These are phyloP conservation scores for Xeromyces bisporus DNA, from an alignment of 495 filamentous ascomycete species.

Conservation along the genomic window DNA sequence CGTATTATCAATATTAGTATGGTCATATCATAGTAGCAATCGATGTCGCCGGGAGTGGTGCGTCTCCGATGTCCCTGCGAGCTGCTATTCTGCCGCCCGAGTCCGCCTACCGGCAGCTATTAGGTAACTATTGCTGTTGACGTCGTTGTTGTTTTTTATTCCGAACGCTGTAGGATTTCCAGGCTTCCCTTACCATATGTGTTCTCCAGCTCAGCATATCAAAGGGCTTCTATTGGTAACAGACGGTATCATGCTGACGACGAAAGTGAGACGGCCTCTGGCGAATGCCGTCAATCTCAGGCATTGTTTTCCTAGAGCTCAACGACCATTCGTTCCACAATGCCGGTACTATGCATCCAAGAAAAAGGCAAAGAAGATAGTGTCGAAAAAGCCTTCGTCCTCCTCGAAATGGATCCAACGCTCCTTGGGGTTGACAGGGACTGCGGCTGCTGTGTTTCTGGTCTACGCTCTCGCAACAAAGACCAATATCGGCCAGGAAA, in stretches of 20 bases:
- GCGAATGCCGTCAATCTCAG: slow-evolving; percentile 6
- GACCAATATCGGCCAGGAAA: slow-evolving; percentile 8
- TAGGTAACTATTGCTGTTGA: no score
- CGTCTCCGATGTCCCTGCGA: no score
- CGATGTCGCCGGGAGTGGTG: slow-evolving; percentile 9
- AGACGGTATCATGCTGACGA: slow-evolving; percentile 18
- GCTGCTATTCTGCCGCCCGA: slow-evolving; percentile 23
- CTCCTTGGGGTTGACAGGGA: slow-evolving; percentile 18
- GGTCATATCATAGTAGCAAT: no score
- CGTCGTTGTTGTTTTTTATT: no score
- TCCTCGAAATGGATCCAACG: slow-evolving; percentile 20
- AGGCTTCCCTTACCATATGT: no score
- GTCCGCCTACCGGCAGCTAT: slow-evolving; percentile 22
- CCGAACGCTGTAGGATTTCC: no score
- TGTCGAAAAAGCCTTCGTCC: slow-evolving; percentile 4
- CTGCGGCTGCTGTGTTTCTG: slow-evolving; percentile 20
- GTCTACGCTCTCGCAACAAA: slow-evolving; percentile 20
- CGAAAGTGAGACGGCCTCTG: slow-evolving; percentile 13
- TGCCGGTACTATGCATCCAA: slow-evolving; percentile 19
- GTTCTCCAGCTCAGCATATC: no score
- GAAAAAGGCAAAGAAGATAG: slow-evolving; percentile 7
- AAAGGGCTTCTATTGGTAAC: no score
- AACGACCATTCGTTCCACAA: slow-evolving; percentile 10
- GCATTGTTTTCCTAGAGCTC: slow-evolving; percentile 7
- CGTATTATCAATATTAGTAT: no score